Evolutionary conservation across 2,329 filamentous ascomycete genomes (phyloP).

Genomic region (Pseudopyrenochaeta lycopersici): DNA sequence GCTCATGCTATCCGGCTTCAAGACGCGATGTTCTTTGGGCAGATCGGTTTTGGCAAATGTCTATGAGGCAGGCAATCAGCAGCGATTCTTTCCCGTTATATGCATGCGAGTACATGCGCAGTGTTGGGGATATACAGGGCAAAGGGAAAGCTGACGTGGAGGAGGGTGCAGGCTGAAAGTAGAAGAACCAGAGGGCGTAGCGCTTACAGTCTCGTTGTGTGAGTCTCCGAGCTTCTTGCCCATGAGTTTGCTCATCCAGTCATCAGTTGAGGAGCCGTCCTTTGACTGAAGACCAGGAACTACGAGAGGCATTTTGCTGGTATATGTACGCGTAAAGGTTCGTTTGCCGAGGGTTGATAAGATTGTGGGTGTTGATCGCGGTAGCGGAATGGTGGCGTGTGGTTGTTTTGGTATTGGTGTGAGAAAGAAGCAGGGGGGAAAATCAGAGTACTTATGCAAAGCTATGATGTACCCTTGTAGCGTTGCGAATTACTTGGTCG

Average conservation of each 20-base stretch:
- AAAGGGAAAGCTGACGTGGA: background rate
- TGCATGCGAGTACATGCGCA: background rate
- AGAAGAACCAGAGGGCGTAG: background rate
- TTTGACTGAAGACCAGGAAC: slow-evolving; percentile 57
- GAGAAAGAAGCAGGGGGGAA: background rate
- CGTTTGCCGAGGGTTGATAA: slow-evolving; percentile 4
- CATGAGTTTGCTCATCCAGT: slow-evolving; percentile 59
- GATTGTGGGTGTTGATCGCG: background rate
- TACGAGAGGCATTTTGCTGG: slow-evolving; percentile 59
- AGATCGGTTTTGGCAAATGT: slow-evolving; percentile 61
- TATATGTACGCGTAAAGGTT: slow-evolving; percentile 3
- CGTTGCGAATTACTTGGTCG: slow-evolving; percentile 22
- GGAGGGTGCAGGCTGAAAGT: too few relatives aligned
- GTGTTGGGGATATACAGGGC: background rate
- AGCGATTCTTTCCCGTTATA: background rate
- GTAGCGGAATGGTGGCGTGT: background rate
- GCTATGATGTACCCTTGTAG: slow-evolving; percentile 12
- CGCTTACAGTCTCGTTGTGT: slow-evolving; percentile 55
- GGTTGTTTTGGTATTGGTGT: background rate
- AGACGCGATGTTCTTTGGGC: slow-evolving; percentile 57
- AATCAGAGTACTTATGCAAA: slow-evolving; percentile 17
- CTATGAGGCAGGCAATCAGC: slow-evolving; percentile 28
- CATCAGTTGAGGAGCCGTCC: slow-evolving; percentile 40
- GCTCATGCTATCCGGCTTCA: slow-evolving; percentile 56
- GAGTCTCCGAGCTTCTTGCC: slow-evolving; percentile 62